Conservation (phyloP, 2,329 filamentous ascomycete genomes). For the Aureobasidium sp. region DNA sequence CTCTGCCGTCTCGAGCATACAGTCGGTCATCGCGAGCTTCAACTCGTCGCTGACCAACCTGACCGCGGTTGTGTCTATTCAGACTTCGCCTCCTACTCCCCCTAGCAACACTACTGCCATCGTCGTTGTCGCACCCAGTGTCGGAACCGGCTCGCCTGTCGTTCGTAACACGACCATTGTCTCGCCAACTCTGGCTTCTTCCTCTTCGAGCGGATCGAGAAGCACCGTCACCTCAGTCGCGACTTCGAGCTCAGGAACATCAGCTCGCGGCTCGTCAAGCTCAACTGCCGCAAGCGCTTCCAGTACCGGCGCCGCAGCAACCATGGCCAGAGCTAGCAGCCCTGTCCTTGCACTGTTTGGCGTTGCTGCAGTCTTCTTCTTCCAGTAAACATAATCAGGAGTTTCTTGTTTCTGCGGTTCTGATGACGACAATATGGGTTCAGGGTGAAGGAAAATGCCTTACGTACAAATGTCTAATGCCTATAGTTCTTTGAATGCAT, state of each 20-base stretch:
- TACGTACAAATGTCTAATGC: conserved; percentile 10
- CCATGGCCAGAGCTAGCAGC: conserved; percentile 25
- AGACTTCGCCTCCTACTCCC: conserved; percentile 8
- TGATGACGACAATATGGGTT: neutral
- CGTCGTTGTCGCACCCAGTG: conserved; percentile 14
- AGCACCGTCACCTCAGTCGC: conserved; percentile 17
- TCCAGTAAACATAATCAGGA: neutral
- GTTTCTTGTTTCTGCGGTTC: conserved; percentile 5
- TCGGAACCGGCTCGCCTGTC: conserved; percentile 20
- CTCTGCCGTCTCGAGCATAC: conserved; percentile 14
- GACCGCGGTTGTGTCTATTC: conserved; percentile 6
- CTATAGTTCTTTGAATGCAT: neutral
- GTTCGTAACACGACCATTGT: conserved; percentile 24
- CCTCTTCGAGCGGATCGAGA: conserved; percentile 12
- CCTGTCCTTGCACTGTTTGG: conserved; percentile 33
- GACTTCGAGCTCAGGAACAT: conserved; percentile 12
- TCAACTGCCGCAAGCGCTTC: neutral
- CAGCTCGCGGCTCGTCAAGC: conserved; percentile 16
- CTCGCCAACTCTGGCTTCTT: conserved; percentile 18
- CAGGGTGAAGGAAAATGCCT: neutral
- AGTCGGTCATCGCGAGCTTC: conserved; percentile 16
- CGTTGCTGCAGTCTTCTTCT: conserved; percentile 33
- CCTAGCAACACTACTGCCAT: conserved; percentile 16
- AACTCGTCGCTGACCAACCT: conserved; percentile 16
- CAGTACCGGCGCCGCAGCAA: conserved; percentile 3